Base-by-base conservation (phyloP, 2,329 filamentous ascomycete genomes). In the Aspergillus novofumigatus region DNA sequence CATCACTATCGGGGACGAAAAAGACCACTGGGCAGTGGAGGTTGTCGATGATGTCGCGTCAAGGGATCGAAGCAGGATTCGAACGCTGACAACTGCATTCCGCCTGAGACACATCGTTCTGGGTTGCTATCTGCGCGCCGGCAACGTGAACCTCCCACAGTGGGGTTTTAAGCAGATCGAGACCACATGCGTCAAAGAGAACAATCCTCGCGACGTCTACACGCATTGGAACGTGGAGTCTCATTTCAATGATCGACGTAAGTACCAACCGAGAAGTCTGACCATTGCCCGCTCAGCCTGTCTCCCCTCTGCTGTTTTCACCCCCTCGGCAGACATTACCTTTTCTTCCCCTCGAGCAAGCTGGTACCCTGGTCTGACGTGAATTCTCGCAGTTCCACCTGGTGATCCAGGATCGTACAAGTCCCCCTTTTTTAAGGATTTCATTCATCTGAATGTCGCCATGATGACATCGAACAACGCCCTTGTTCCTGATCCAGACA, bases 401-500 rank as follows among this genome's bases (percentile, higher is more conserved):
- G 89, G 90, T 66, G 90, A 97, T 75, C 90, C 94, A 54, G 91
- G 89, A 67, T 88, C 90, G 56, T 99, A 97, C 81, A 96, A 90
- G 79, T 97, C 93, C 38, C 94, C 95, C 2, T 99, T 99, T 83
- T 82, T 96, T 70, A 92, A 96, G 72, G 94, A 99, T 76, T 99
- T 99, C 69, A 88, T 99, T 62, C 94, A 99, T 75, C 81, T 97
- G 60, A 99, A 99, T 73, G 94, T 99, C 60, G 94, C 94, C 61
- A 99, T 99, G 94, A 97, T 97, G 93, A 99, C 94, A 3, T 97
- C 94, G 42, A 99, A 99, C 83, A 99, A 99, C 71, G 94, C 94
- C 25, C 86, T 99, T 49, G 91, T 99, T 21, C 94, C 94, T 3
- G 94, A 99, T 70, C 93, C 94, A 4, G 94, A 99, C 75, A 99